phyloP scores from a whole-genome alignment of 2,329 filamentous ascomycete species.

The Cordyceps cateniannulata region DNA sequence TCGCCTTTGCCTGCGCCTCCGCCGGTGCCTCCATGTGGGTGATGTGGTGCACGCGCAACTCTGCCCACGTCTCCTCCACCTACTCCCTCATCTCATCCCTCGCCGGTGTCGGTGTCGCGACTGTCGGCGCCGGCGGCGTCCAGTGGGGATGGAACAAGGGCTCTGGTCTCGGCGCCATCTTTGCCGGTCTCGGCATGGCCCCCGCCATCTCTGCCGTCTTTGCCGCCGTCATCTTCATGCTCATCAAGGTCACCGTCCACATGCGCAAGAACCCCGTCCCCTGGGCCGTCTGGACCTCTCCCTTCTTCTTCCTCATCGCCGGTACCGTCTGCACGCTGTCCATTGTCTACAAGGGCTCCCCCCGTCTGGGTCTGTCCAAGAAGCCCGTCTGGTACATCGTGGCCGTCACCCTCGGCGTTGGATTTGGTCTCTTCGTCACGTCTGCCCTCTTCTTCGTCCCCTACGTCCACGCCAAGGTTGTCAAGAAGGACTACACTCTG shows the following conservation, averaged over 20 bases:
- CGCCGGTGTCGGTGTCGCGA: constrained; percentile 63
- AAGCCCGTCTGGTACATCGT: constrained; percentile 63
- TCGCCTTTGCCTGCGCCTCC: constrained; percentile 59
- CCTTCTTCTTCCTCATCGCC: constrained; percentile 72
- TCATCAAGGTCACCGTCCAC: constrained; percentile 67
- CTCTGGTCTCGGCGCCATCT: constrained; percentile 65
- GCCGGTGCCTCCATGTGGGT: constrained; percentile 65
- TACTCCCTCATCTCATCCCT: constrained; percentile 66
- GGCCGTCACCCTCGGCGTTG: constrained; percentile 58
- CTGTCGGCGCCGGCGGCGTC: constrained; percentile 53
- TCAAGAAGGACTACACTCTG: constrained; percentile 61
- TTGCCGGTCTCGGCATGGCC: constrained; percentile 65
- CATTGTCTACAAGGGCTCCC: constrained; percentile 76
- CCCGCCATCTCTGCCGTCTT: constrained; percentile 61
- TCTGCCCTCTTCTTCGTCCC: constrained; percentile 68
- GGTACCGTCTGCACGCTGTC: constrained; percentile 68
- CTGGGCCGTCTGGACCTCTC: constrained; percentile 68
- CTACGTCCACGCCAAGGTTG: constrained; percentile 57
- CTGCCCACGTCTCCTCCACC: constrained; percentile 66
- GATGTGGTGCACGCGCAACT: constrained; percentile 73
- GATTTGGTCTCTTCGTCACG: constrained; percentile 51
- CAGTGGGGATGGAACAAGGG: constrained; percentile 66
- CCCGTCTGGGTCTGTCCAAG: constrained; percentile 56
- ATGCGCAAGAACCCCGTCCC: constrained; percentile 63
- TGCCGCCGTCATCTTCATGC: constrained; percentile 60